These are phyloP conservation scores for Polychytrium aggregatum DNA, from an alignment of 192 early-diverging fungal genomes.

Conservation along the genomic window DNA sequence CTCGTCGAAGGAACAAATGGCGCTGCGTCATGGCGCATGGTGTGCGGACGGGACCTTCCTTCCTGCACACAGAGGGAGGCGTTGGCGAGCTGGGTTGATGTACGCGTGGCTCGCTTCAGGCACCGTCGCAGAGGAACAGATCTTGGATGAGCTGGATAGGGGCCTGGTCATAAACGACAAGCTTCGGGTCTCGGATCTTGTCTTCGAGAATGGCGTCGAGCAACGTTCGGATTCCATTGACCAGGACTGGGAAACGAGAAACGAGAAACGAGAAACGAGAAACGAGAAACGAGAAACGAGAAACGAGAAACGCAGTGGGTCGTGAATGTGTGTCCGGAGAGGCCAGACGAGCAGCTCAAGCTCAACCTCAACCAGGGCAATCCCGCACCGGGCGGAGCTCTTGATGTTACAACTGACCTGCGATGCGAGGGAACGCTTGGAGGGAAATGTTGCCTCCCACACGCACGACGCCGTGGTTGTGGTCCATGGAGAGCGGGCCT, in stretches of 20 bases:
- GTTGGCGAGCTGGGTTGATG: no score
- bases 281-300: background rate
- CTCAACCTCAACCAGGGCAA: no score
- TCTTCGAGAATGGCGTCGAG: slow-evolving; percentile 57
- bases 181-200: slow-evolving; percentile 57
- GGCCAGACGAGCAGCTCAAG: no score
- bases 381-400: no score
- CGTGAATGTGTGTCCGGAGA: no score
- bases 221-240: slow-evolving; percentile 60
- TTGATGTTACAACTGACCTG: slow-evolving; percentile 8
- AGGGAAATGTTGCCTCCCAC: slow-evolving; percentile 43
- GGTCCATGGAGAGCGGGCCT: slow-evolving; percentile 60
- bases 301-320: no score
- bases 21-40: no score
- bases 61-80: no score
- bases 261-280: slow-evolving; percentile 2
- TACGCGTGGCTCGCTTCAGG: no score
- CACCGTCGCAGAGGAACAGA: slow-evolving; percentile 7
- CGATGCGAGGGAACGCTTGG: slow-evolving; percentile 45
- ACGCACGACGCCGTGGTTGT: slow-evolving; percentile 4
- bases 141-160: slow-evolving; percentile 9
- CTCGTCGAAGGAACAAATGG: no score
- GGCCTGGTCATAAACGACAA: slow-evolving; percentile 23
- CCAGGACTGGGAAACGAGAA: slow-evolving; percentile 59
- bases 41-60: no score